Evolutionary conservation across 169 alveolate genomes (phyloP).

Genomic region (Perkinsus marinus): DNA sequence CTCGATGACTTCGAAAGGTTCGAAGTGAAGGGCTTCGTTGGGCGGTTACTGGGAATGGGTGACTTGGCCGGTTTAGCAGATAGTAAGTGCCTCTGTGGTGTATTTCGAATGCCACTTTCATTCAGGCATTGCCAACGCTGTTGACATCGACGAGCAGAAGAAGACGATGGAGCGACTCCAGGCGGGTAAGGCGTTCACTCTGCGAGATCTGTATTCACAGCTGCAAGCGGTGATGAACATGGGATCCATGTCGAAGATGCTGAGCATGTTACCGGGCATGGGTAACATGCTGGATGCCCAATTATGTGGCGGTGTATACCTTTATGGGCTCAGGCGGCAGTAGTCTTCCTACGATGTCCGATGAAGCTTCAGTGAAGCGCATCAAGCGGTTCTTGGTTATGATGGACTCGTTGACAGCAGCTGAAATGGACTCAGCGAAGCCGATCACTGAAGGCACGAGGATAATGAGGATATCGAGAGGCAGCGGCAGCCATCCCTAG

Average conservation of each 20-base stretch:
- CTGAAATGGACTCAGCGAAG: conserved; percentile 57
- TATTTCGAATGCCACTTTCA: no score
- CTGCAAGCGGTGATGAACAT: conserved; percentile 63
- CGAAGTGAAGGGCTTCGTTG: conserved; percentile 90
- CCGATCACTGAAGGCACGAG: conserved; percentile 45
- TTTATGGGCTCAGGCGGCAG: neutral
- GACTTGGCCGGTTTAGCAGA: neutral
- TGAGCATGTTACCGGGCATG: conserved; percentile 71
- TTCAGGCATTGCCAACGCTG: neutral
- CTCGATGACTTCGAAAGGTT: conserved; percentile 94
- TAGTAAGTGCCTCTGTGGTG: neutral
- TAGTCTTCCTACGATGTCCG: conserved; percentile 47
- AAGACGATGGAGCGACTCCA: neutral
- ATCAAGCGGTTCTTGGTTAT: conserved; percentile 62
- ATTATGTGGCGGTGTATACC: no score
- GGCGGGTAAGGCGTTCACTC: conserved; percentile 34
- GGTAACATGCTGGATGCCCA: no score
- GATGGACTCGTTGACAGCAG: conserved; percentile 70
- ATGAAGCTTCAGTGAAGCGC: conserved; percentile 66
- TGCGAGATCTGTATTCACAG: conserved; percentile 70
- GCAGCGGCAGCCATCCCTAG: conserved; percentile 55
- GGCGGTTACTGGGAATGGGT: conserved; percentile 72
- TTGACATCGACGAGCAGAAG: neutral
- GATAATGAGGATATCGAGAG: conserved; percentile 61
- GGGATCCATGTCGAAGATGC: conserved; percentile 64